Conservation (phyloP, 2,329 filamentous ascomycete genomes). For the Coniochaeta sp. region DNA sequence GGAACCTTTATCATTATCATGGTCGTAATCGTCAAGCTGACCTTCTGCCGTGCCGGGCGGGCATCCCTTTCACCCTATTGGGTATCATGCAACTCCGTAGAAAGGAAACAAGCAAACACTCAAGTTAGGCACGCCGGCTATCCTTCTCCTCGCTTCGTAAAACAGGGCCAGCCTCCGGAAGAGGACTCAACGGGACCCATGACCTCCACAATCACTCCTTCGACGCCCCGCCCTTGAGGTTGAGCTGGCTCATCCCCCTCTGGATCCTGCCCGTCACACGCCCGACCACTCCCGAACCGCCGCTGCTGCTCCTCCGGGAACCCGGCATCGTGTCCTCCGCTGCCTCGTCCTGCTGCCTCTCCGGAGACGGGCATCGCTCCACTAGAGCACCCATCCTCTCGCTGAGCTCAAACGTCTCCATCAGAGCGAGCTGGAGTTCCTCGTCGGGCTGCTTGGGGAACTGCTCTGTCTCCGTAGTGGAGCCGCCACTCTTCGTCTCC, state of each 20-base stretch:
- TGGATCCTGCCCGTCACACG: background rate
- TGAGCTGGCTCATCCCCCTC: background rate
- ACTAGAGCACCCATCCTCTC: background rate
- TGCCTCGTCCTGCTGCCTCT: background rate
- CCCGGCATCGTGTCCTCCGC: background rate
- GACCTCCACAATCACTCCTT: background rate
- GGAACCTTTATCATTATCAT: background rate
- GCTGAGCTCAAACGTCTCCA: background rate
- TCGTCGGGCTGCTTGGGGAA: background rate
- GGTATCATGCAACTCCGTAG: background rate
- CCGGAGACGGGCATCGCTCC: background rate
- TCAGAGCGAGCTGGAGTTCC: background rate
- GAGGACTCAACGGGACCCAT: background rate
- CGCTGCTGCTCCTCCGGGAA: background rate
- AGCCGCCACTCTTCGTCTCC: background rate
- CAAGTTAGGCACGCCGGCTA: background rate
- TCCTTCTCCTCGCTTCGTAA: background rate
- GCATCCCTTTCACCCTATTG: background rate
- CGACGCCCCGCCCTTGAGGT: background rate
- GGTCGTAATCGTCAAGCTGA: background rate
- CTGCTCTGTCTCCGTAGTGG: background rate
- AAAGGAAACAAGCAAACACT: background rate
- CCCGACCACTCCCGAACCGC: background rate
- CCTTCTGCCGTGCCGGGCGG: background rate
- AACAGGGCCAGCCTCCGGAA: background rate